Evolutionary conservation across 2,329 filamentous ascomycete genomes (phyloP).

Genomic region (Phaeosphaeriaceae sp.): DNA sequence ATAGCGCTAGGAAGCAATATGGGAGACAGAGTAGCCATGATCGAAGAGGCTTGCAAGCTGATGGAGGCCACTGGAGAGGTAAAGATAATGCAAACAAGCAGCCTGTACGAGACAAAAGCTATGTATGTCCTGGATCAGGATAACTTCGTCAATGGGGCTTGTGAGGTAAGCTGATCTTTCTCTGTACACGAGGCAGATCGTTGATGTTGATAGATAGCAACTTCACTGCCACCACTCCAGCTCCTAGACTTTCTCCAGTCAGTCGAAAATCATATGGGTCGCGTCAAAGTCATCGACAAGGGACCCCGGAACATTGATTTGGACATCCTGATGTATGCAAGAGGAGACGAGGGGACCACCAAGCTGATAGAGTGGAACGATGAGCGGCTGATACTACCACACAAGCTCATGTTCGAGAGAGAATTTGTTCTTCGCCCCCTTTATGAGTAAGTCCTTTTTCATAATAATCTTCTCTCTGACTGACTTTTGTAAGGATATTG

Average conservation of each 20-base stretch:
- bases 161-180: slow-evolving; percentile 70
- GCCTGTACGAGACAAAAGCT: slow-evolving; percentile 90
- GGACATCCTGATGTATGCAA: slow-evolving; percentile 82
- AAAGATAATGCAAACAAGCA: slow-evolving; percentile 79
- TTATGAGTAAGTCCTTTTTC: slow-evolving; percentile 67
- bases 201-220: slow-evolving; percentile 71
- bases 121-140: slow-evolving; percentile 96
- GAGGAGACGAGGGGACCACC: not conserved
- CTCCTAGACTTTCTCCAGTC: slow-evolving; percentile 82
- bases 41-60: slow-evolving; percentile 80
- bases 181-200: not conserved
- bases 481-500: slow-evolving; percentile 30
- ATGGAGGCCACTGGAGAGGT: slow-evolving; percentile 75
- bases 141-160: slow-evolving; percentile 89
- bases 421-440: slow-evolving; percentile 93
- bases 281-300: slow-evolving; percentile 87
- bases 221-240: slow-evolving; percentile 73
- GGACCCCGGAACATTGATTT: slow-evolving; percentile 94
- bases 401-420: slow-evolving; percentile 83
- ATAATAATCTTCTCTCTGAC: too few species aligned
- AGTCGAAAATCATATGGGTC: slow-evolving; percentile 81
- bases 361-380: slow-evolving; percentile 46
- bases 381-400: slow-evolving; percentile 81
- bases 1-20: slow-evolving; percentile 93
- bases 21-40: slow-evolving; percentile 82